Conservation (phyloP, 2,329 filamentous ascomycete genomes). For the Botrytis tulipae region DNA sequence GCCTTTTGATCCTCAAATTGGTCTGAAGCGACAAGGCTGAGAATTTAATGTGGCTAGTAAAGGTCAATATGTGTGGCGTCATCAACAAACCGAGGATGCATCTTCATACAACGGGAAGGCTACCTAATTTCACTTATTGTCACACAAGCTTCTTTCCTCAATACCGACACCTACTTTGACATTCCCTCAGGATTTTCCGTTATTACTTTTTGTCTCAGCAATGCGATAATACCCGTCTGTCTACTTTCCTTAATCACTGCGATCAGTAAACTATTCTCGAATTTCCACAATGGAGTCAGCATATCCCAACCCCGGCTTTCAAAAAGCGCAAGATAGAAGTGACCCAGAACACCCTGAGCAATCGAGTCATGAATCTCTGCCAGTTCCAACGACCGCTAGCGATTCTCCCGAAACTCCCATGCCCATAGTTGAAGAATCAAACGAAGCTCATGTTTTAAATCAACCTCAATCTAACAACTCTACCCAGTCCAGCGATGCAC, state of each 20-base stretch:
- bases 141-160: background rate
- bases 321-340: slow-evolving; percentile 8
- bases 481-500: background rate
- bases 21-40: slow-evolving; percentile 1
- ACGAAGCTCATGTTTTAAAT: slow-evolving; percentile 14
- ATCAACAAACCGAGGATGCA: slow-evolving; percentile 1
- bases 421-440: background rate
- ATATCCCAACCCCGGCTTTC: background rate
- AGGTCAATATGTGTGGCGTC: background rate
- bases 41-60: background rate
- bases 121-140: background rate
- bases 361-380: background rate
- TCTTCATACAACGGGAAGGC: background rate
- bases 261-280: background rate
- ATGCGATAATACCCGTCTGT: slow-evolving; percentile 1
- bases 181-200: background rate
- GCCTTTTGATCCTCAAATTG: background rate
- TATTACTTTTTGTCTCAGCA: background rate
- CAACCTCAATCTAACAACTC: background rate
- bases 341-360: background rate
- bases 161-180: background rate
- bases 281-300: slow-evolving; percentile 2
- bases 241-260: background rate
- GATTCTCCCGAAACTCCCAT: background rate
- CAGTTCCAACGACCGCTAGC: background rate